Evolutionary conservation across 2,329 filamentous ascomycete genomes (phyloP).

Genomic region (Neonectria neomacrospora): DNA sequence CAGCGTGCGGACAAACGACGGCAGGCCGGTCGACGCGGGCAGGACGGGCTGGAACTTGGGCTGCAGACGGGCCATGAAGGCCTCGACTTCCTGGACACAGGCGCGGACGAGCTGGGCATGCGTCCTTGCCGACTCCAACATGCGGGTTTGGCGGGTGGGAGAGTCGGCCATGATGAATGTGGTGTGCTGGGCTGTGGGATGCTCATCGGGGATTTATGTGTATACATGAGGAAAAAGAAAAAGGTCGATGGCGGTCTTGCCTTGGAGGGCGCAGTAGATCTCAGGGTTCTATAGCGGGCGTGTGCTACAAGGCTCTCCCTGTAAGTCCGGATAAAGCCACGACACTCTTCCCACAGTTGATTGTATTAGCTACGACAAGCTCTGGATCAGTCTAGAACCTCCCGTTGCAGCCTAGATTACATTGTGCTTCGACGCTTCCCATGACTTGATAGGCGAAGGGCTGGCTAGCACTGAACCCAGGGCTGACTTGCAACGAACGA

Average conservation of each 20-base stretch:
- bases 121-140: conserved; percentile 33
- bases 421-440: background rate
- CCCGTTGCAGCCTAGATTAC: background rate
- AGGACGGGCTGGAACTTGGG: conserved; percentile 5
- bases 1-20: conserved; percentile 37
- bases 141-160: conserved; percentile 21
- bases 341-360: background rate
- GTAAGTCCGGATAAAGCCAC: background rate
- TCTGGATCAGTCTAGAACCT: background rate
- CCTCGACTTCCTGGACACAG: conserved; percentile 23
- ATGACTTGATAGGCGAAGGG: background rate
- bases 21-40: conserved; percentile 36
- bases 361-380: background rate
- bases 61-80: conserved; percentile 15
- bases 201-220: background rate
- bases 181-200: background rate
- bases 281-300: background rate
- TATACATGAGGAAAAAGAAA: background rate
- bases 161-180: conserved; percentile 1
- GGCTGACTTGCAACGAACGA: background rate
- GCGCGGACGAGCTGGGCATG: conserved; percentile 1
- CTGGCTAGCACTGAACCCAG: background rate
- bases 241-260: background rate
- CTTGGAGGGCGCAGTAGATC: background rate
- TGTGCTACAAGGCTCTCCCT: background rate